phyloP scores from a whole-genome alignment of 2,329 filamentous ascomycete species.

The Penicillium nordicum region DNA sequence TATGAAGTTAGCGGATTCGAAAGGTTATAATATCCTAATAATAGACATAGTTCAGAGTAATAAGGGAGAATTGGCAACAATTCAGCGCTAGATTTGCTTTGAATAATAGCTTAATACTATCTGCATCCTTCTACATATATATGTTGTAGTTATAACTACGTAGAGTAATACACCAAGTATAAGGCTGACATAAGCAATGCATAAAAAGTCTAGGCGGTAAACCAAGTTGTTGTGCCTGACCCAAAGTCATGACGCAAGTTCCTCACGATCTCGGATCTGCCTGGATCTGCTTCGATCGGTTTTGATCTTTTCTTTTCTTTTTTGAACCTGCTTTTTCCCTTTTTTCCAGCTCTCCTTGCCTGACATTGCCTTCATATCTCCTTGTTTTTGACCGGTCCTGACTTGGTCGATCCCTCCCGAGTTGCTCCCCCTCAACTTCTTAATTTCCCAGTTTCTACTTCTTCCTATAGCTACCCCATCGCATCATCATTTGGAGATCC shows the following conservation, averaged over 20 bases:
- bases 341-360: not conserved
- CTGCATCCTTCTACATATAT: too few relatives aligned
- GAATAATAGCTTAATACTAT: too few relatives aligned
- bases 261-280: conserved; percentile 9
- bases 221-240: conserved; percentile 10
- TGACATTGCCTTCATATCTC: conserved; percentile 4
- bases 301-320: not conserved
- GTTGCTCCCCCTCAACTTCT: conserved; percentile 6
- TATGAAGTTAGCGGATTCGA: too few relatives aligned
- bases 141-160: too few relatives aligned
- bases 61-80: too few relatives aligned
- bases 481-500: conserved; percentile 6
- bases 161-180: too few relatives aligned
- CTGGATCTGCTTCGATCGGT: not conserved
- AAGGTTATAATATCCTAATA: too few relatives aligned
- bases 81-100: too few relatives aligned
- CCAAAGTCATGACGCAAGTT: conserved; percentile 27
- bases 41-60: too few relatives aligned
- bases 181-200: not conserved
- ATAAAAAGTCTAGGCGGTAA: not conserved
- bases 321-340: not conserved
- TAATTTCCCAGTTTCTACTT: not conserved
- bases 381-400: not conserved
- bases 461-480: not conserved
- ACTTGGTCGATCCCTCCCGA: not conserved